Conservation (phyloP, 805 yeast genomes). For the Cyberlindnera euphorbiae region DNA sequence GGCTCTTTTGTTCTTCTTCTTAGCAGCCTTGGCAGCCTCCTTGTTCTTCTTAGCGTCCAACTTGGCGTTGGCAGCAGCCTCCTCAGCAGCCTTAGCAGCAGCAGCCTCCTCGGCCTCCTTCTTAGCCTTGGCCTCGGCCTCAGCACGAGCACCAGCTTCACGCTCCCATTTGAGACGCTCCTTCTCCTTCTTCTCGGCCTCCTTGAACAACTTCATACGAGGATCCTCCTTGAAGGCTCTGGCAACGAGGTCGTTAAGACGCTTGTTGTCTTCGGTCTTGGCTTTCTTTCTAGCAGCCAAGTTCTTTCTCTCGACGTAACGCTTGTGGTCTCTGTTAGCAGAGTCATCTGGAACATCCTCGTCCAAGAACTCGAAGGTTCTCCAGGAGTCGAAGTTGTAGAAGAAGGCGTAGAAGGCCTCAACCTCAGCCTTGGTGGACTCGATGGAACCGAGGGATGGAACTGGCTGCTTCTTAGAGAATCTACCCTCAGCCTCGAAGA, state of each 20-base stretch:
- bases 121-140: conserved; percentile 86
- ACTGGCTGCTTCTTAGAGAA: conserved; percentile 90
- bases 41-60: conserved; percentile 91
- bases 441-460: conserved; percentile 69
- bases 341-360: conserved; percentile 99
- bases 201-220: conserved; percentile 89
- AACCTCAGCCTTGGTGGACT: conserved; percentile 72
- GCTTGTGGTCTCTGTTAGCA: conserved; percentile 98
- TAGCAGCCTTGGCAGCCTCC: conserved; percentile 82
- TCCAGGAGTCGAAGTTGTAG: conserved; percentile 95
- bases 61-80: conserved; percentile 56
- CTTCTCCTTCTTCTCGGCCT: conserved; percentile 90
- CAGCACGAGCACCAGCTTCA: conserved; percentile 96
- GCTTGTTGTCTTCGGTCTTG: conserved; percentile 94
- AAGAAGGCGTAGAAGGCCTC: conserved; percentile 88
- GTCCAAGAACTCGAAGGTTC: conserved; percentile 94
- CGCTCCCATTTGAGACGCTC: conserved; percentile 95
- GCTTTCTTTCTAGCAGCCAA: conserved; percentile 93
- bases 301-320: conserved; percentile 96
- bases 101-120: conserved; percentile 88
- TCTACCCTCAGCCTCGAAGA: conserved; percentile 84
- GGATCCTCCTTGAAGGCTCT: conserved; percentile 90
- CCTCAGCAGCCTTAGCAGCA: conserved; percentile 71
- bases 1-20: conserved; percentile 94
- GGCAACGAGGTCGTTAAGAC: conserved; percentile 80